Percentiles rank a stretch among this genome's conserved stretches.
Conservation (phyloP, 108 stramenopile species). For the Pseudonitzschia pungens region DNA sequence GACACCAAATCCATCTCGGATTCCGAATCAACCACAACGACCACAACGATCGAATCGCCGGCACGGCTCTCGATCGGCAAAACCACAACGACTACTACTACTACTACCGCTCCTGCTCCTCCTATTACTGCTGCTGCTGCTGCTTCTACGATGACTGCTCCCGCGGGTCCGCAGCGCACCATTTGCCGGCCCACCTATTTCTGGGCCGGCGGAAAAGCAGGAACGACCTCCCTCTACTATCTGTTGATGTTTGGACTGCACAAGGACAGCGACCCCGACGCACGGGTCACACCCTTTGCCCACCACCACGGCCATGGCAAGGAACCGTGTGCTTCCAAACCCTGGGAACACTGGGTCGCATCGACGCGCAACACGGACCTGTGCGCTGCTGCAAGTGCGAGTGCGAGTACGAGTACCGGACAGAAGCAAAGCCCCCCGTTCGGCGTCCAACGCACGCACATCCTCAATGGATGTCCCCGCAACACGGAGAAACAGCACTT, state of each 20-base stretch:
- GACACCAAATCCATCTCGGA: too few species aligned
- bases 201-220: background rate
- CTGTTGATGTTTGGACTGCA: background rate
- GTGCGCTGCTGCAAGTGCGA: background rate
- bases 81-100: background rate
- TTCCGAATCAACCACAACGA: too few species aligned
- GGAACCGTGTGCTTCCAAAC: background rate
- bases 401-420: too few species aligned
- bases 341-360: background rate
- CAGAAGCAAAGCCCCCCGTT: background rate
- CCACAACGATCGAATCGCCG: too few species aligned
- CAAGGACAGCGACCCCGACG: background rate
- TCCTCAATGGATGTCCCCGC: background rate
- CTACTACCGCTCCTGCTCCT: too few species aligned
- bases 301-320: background rate
- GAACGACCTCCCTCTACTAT: background rate
- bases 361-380: background rate
- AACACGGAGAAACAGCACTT: background rate
- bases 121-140: too few species aligned
- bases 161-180: too few species aligned
- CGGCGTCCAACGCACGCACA: background rate
- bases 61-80: too few species aligned
- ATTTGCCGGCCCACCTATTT: background rate
- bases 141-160: too few species aligned
- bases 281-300: background rate